Evolutionary conservation across 1,284 basidiomycete genomes (phyloP).

Genomic region (Ganoderma resinaceum): DNA sequence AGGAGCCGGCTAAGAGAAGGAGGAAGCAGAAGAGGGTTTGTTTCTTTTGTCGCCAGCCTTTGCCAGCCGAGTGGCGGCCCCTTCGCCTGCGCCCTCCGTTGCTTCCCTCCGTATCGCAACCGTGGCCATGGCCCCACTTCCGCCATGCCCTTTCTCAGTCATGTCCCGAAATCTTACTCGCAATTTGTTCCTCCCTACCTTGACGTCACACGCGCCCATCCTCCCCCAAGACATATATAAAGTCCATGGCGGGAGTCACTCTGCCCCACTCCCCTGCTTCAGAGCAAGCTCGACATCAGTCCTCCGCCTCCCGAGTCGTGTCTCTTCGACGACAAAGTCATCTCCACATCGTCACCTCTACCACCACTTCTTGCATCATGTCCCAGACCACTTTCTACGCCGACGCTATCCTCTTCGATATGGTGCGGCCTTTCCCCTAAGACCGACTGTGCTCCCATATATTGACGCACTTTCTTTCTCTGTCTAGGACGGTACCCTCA

Average conservation of each 20-base stretch:
- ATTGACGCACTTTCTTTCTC: not conserved
- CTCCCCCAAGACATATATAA: constrained; percentile 21
- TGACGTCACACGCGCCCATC: constrained; percentile 17
- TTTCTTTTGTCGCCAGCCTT: constrained; percentile 13
- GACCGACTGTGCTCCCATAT: not conserved
- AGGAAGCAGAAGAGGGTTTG: constrained; percentile 13
- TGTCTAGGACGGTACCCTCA: constrained; percentile 71
- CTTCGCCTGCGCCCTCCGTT: constrained; percentile 16
- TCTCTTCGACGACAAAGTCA: constrained; percentile 2
- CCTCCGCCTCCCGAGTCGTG: not conserved
- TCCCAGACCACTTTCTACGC: constrained; percentile 49
- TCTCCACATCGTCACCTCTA: constrained; percentile 10
- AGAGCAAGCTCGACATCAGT: constrained; percentile 8
- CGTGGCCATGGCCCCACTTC: constrained; percentile 17
- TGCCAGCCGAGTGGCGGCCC: constrained; percentile 22
- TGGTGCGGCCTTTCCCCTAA: constrained; percentile 52
- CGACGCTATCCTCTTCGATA: constrained; percentile 77
- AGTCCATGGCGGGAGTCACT: not conserved
- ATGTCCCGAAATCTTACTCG: not conserved
- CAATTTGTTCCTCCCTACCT: constrained; percentile 18
- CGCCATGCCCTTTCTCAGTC: constrained; percentile 1
- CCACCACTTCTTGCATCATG: constrained; percentile 27
- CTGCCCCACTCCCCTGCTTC: constrained; percentile 23
- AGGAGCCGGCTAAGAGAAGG: constrained; percentile 11
- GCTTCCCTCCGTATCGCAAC: constrained; percentile 12